Conservation (phyloP, 345 rosid species). For the Gossypium herbaceum region DNA sequence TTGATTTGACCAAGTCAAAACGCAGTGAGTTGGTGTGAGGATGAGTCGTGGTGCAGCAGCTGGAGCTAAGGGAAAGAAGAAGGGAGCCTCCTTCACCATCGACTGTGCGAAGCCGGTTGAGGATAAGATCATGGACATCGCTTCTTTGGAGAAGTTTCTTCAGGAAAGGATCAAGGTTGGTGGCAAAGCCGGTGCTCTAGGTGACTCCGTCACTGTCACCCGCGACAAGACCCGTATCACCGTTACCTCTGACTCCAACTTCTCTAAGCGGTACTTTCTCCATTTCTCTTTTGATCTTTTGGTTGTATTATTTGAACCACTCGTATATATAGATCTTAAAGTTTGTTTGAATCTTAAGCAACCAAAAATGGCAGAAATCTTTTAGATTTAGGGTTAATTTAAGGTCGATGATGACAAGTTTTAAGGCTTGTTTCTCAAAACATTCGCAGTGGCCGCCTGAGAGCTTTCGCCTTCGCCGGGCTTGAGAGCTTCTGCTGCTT, state of each 20-base stretch:
- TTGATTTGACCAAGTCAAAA: neutral
- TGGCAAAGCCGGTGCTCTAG: neutral
- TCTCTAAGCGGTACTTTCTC: neutral
- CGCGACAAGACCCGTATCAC: neutral
- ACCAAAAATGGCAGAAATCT: neutral
- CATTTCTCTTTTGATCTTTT: neutral
- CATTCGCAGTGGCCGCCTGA: slow-evolving; percentile 63
- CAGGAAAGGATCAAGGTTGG: slow-evolving; percentile 3
- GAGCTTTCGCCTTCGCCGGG: slow-evolving; percentile 51
- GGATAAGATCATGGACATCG: slow-evolving; percentile 4
- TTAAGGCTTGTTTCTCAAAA: slow-evolving; percentile 55
- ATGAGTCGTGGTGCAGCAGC: neutral
- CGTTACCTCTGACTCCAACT: neutral
- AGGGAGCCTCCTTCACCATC: slow-evolving; percentile 2
- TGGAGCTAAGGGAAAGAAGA: neutral
- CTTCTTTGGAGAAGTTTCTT: neutral
- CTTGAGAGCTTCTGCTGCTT: slow-evolving; percentile 43
- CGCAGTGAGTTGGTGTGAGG: neutral
- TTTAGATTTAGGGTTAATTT: neutral
- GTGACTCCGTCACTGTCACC: neutral
- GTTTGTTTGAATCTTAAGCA: neutral
- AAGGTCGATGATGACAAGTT: neutral
- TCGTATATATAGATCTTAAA: neutral
- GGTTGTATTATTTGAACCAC: neutral
- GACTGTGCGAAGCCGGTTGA: neutral